Percentiles rank a stretch among this genome's conserved stretches.
Evolutionary conservation across 176 grass and related monocot genomes (phyloP).

Genomic region (Tillandsia fasciculata): DNA sequence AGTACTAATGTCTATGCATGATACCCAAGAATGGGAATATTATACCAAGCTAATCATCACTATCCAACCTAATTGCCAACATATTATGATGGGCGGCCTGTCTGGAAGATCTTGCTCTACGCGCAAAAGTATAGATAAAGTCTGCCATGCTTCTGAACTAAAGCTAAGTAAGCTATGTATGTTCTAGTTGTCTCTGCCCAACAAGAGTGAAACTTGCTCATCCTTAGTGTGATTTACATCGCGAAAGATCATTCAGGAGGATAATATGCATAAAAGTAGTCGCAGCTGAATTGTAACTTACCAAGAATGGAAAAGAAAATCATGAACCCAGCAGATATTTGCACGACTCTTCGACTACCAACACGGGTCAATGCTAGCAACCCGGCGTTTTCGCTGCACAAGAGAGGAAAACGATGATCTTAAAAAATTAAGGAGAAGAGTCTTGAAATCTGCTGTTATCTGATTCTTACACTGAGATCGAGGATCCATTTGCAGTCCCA

Average conservation of each 20-base stretch:
- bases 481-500: slow-evolving; percentile 66
- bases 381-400: slow-evolving; percentile 70
- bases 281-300: slow-evolving; percentile 19
- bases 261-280: background rate
- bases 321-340: slow-evolving; percentile 98
- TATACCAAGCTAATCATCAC: too few relatives aligned
- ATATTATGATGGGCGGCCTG: too few relatives aligned
- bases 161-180: background rate
- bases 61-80: too few relatives aligned
- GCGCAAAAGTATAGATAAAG: too few relatives aligned
- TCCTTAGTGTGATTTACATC: background rate
- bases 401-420: slow-evolving; percentile 15
- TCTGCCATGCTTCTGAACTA: background rate
- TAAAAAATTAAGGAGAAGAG: background rate
- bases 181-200: background rate
- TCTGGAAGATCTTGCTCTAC: too few relatives aligned
- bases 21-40: too few relatives aligned
- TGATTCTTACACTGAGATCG: slow-evolving; percentile 56
- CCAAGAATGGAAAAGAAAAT: slow-evolving; percentile 94
- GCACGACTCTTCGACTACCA: slow-evolving; percentile 80
- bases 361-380: slow-evolving; percentile 67
- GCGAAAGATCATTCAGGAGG: background rate
- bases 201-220: background rate
- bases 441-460: background rate
- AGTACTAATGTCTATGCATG: too few relatives aligned